A percentile compares a stretch with the other conserved stretches of the same genome.
Evolutionary conservation across 345 rosid genomes (phyloP).

Genomic region (Gossypium thurberi): DNA sequence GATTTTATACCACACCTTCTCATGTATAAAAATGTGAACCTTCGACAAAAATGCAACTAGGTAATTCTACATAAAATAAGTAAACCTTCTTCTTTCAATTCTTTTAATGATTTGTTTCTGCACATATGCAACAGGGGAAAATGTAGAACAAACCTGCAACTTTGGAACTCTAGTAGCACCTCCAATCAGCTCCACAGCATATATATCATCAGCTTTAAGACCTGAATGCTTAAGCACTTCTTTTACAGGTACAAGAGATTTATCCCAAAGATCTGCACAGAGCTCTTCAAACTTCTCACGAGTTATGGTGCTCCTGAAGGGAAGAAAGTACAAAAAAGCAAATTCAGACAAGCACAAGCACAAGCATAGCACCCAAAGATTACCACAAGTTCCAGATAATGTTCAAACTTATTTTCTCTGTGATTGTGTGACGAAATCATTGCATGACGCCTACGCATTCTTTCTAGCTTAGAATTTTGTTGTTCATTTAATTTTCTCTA

Average conservation of each 20-base stretch:
- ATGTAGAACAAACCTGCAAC: conserved; percentile 65
- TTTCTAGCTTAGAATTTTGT: not conserved
- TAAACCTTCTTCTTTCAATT: not conserved
- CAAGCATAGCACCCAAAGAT: not conserved
- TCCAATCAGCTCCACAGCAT: conserved; percentile 91
- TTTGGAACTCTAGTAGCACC: conserved; percentile 99
- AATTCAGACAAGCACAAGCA: conserved; percentile 6
- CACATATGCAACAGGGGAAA: conserved; percentile 7
- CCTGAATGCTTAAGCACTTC: conserved; percentile 79
- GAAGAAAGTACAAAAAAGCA: conserved; percentile 10
- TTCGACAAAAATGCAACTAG: not conserved
- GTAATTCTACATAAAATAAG: not conserved
- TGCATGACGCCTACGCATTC: not conserved
- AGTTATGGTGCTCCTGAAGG: conserved; percentile 77
- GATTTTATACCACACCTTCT: not conserved
- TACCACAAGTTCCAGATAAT: not conserved
- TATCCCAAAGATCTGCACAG: conserved; percentile 91
- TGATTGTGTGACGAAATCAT: not conserved
- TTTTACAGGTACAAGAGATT: conserved; percentile 69
- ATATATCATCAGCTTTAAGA: conserved; percentile 61
- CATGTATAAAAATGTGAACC: not conserved
- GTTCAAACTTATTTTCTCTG: not conserved
- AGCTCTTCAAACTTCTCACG: conserved; percentile 98
- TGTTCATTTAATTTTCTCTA: not conserved
- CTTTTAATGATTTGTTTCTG: not conserved